phyloP scores from a whole-genome alignment of 495 filamentous ascomycete genomes.

The Aspergillus incahuasiensis region DNA sequence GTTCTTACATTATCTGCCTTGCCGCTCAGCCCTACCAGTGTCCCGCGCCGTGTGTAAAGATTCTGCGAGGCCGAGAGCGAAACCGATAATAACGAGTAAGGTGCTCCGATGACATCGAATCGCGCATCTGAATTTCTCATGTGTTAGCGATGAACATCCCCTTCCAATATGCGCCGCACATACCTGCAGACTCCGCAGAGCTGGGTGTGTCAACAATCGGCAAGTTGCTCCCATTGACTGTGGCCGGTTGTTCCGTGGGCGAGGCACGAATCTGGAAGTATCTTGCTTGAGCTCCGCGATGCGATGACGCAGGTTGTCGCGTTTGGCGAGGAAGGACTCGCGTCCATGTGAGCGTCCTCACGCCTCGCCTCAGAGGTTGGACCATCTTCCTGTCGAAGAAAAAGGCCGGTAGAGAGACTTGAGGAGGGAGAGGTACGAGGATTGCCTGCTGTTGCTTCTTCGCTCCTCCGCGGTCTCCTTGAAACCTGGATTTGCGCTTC shows the following conservation, averaged over 20 bases:
- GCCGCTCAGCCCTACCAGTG: slow-evolving; percentile 83
- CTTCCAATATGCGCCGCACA: neutral
- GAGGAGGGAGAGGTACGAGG: neutral
- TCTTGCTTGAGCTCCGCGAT: slow-evolving; percentile 30
- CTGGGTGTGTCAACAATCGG: slow-evolving; percentile 37
- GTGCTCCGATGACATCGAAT: slow-evolving; percentile 86
- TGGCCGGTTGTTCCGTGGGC: slow-evolving; percentile 31
- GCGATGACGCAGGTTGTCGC: slow-evolving; percentile 24
- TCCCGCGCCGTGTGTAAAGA: slow-evolving; percentile 86
- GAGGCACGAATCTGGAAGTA: slow-evolving; percentile 43
- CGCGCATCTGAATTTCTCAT: slow-evolving; percentile 63
- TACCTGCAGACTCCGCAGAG: slow-evolving; percentile 41
- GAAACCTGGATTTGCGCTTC: slow-evolving; percentile 15
- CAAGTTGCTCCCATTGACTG: slow-evolving; percentile 35
- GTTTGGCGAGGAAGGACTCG: slow-evolving; percentile 29
- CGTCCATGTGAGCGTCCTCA: slow-evolving; percentile 36
- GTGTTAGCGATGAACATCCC: slow-evolving; percentile 9
- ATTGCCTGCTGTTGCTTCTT: slow-evolving; percentile 1
- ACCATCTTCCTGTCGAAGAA: slow-evolving; percentile 24
- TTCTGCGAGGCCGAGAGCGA: slow-evolving; percentile 88
- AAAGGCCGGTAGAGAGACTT: neutral
- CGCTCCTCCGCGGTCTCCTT: slow-evolving; percentile 16
- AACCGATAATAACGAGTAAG: slow-evolving; percentile 89
- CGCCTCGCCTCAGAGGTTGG: slow-evolving; percentile 37
- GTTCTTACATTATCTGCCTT: slow-evolving; percentile 77